phyloP scores from a whole-genome alignment of 495 filamentous ascomycete genomes.

The Lentithecium fluviatile region DNA sequence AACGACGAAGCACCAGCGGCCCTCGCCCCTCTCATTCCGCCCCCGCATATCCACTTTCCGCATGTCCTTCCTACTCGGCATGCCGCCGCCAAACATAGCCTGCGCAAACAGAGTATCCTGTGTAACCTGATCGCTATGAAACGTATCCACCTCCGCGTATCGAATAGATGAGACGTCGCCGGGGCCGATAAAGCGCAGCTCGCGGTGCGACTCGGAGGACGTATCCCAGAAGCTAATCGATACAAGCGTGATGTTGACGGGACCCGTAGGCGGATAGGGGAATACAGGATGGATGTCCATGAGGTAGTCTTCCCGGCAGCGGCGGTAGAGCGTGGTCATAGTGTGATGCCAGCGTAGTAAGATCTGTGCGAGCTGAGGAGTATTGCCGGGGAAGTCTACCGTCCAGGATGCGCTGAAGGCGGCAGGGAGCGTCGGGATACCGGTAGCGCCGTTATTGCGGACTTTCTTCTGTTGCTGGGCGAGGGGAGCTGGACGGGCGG shows the following conservation, averaged over 20 bases:
- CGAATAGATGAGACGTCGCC: constrained; percentile 4
- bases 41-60: background rate
- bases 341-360: constrained; percentile 4
- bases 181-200: constrained; percentile 1
- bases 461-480: too few species aligned
- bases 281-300: constrained; percentile 7
- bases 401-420: background rate
- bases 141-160: constrained; percentile 17
- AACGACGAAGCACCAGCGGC: background rate
- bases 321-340: background rate
- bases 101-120: background rate
- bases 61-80: background rate
- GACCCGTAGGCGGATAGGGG: background rate
- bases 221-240: constrained; percentile 19
- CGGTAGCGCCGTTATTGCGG: too few species aligned
- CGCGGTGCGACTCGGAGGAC: background rate
- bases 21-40: background rate
- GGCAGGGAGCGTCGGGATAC: background rate
- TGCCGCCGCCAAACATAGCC: background rate
- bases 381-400: constrained; percentile 5
- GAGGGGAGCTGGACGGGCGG: too few species aligned
- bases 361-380: background rate
- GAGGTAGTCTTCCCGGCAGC: background rate
- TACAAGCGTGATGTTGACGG: constrained; percentile 6
- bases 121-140: background rate